Evolutionary conservation across 176 grass and related monocot genomes (phyloP), one percentile per base, ranked within the genome.

Genomic region (Pharus latifolius): DNA sequence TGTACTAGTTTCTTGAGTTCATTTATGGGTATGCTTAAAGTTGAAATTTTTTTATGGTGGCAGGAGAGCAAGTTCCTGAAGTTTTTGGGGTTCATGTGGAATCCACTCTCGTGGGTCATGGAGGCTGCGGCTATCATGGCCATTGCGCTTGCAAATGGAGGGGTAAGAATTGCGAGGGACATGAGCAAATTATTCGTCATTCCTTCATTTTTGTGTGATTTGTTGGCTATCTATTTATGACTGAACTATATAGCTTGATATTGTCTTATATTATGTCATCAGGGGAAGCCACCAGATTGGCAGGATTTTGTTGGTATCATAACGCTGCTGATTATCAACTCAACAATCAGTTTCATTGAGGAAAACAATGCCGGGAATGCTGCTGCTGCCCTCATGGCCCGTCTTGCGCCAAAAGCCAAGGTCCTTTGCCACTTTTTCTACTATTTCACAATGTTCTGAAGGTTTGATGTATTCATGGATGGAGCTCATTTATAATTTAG

Each of bases 51-150:
- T 38, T 72, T 17, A 67, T 44, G 77, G 63, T 15, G 11, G 57
- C 88, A 91, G 88, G 88, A 91, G 84, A 91, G 84, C 80, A 91
- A 91, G 23, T 15, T 84, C n/a, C 67, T 91, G n/a, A 91, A 91
- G 68, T 91, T 87, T 31, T 25, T 91, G 56, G 88, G 88, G 7
- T 91, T 91, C 77, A 91, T 91, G 88, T 91, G 88, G 88, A 91
- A 91, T 49, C 88, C 88, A 34, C 72, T 91, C 0, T 91, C 88
- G 19, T 91, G 88, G 88, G 88, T 91, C 43, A 91, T 91, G 88
- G 88, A 91, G 62, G 73, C 73, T 11, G 88, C 88, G 23, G 88
- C 88, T 43, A 87, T 91, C 56, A 91, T 91, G 88, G 88, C 88
- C 49, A 91, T 91, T 46, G 88, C 88, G 7, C 63, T 87, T 1